phyloP scores from a whole-genome alignment of 345 rosid species.

The Laguncularia racemosa region DNA sequence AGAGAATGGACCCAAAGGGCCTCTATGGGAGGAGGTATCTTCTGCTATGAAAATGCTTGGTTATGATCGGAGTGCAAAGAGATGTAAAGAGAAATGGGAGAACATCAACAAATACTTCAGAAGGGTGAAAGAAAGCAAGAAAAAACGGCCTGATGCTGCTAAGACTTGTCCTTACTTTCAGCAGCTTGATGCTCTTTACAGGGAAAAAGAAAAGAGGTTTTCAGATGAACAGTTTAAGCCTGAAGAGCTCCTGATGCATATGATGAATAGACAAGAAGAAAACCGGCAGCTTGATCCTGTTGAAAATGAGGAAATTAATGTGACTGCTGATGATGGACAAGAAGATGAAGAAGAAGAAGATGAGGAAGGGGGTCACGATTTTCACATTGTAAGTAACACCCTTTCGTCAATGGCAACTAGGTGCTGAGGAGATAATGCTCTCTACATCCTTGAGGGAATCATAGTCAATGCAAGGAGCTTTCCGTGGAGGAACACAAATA shows the following conservation, averaged over 20 bases:
- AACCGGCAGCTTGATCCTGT: background rate
- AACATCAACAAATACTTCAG: conserved; percentile 94
- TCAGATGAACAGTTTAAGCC: background rate
- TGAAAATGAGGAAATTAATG: background rate
- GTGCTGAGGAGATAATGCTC: too few species aligned
- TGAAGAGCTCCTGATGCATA: conserved; percentile 4
- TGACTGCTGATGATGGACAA: conserved; percentile 11
- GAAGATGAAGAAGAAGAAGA: conserved; percentile 15
- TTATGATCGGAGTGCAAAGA: conserved; percentile 61
- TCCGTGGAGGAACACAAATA: too few species aligned
- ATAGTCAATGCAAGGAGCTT: too few species aligned
- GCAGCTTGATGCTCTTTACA: conserved; percentile 33
- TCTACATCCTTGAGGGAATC: too few species aligned
- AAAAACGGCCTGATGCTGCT: conserved; percentile 62
- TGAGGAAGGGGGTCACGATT: conserved; percentile 23
- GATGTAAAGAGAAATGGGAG: conserved; percentile 98
- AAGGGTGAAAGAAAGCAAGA: conserved; percentile 75
- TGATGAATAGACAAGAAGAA: conserved; percentile 11
- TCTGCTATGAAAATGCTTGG: conserved; percentile 58
- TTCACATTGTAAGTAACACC: conserved; percentile 28
- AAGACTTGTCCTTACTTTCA: conserved; percentile 86
- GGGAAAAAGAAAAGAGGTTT: conserved; percentile 12
- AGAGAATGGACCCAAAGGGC: conserved; percentile 64
- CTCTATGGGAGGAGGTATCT: conserved; percentile 90
- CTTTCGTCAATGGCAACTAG: conserved; percentile 6